These are phyloP conservation scores for Cystobasidium pallidum DNA, from an alignment of 1,284 basidiomycete species.

Conservation along the genomic window DNA sequence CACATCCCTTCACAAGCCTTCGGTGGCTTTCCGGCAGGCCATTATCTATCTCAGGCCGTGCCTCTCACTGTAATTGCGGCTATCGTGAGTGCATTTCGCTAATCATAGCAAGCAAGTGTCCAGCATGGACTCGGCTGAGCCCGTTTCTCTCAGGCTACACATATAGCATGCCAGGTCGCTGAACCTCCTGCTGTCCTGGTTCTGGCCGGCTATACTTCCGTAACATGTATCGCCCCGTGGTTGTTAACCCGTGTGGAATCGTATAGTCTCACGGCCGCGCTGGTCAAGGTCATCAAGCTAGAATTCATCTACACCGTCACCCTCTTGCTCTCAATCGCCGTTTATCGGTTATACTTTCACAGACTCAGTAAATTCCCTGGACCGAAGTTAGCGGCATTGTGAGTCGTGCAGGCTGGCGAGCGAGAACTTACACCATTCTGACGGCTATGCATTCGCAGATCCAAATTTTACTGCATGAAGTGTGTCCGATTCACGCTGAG, in stretches of 20 bases:
- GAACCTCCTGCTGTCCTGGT: constrained; percentile 6
- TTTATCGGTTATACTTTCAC: not conserved
- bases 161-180: constrained; percentile 1
- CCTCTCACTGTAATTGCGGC: not conserved
- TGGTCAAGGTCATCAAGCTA: not conserved
- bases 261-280: not conserved
- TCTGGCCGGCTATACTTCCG: not conserved
- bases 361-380: constrained; percentile 7
- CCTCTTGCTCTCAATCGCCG: not conserved
- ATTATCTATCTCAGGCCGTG: no score
- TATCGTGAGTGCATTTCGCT: not conserved
- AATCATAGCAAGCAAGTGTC: no score
- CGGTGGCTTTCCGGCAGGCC: no score
- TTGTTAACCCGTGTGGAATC: not conserved
- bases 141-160: not conserved
- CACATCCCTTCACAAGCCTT: no score
- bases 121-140: not conserved
- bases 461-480: constrained; percentile 1
- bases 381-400: constrained; percentile 13
- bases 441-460: no score
- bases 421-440: no score
- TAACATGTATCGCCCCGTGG: not conserved
- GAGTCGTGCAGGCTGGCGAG: no score
- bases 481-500: no score
- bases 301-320: not conserved